Base-by-base conservation (phyloP, 306 rosid species). In the Pueraria montana region DNA sequence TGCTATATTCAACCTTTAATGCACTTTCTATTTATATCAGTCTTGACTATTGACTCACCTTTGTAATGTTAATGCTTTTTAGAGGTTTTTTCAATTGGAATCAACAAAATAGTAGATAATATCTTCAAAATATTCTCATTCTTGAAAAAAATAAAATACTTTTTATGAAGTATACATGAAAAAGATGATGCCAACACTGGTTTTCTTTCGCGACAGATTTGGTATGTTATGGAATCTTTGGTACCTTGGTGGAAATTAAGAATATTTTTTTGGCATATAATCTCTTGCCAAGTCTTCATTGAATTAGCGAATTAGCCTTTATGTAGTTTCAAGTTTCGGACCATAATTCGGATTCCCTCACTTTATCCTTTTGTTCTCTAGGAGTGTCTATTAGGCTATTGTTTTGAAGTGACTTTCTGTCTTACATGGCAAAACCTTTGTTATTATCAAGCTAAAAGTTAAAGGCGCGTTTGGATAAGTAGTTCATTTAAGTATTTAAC, bases 231-330 rank as follows among this genome's bases (percentile, higher is more conserved):
- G 73, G 63, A 48, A 64, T 30, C 7, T 38, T 64, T 34, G 20
- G 68, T 26, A 23, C 67, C 21, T 42, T 76, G 30, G 56, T 61
- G 45, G 72, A 43, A 45, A 62, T 64, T 21, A 48, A 64, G 63
- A 59, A 63, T 64, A 46, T 45, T 6, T 38, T 63, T 16, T 17
- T 61, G 42, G 43, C 72, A 62, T 77, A 61, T 75, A 77, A 24
- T 77, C 72, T 77, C 10, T 18, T n/a, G 2, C 30, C 11, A 16
- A 23, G n/a, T 38, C 56, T 53, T 56, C 14, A 11, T 48, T 72
- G 45, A 49, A 13, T 14, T 7, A 46, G 8, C 59, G 16, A 46
- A 46, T 13, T 16, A 14, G 16, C 46, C 42, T 48, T 38, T 40
- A 49, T 50, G 27, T 17, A 45, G 58, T 70, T 74, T 64, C 45